Percentiles rank a stretch among this genome's conserved stretches.
Evolutionary conservation across 768 basidiomycete species (phyloP).

Genomic region (Pisolithus marmoratus): DNA sequence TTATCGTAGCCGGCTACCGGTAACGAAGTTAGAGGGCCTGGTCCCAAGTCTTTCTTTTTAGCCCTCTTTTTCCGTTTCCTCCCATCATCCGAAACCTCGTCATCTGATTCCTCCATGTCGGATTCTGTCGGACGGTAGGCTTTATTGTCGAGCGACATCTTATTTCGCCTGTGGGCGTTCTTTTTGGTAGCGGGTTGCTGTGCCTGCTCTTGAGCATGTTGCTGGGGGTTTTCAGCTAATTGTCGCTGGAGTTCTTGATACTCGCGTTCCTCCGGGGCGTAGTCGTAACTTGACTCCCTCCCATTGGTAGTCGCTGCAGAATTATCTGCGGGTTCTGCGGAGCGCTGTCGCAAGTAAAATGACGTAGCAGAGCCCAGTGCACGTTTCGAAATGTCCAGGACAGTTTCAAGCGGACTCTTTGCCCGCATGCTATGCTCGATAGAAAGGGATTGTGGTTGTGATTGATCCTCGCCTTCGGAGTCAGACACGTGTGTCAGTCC

Average conservation of each 20-base stretch:
- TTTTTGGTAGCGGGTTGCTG: conserved; percentile 27
- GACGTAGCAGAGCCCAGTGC: conserved; percentile 47
- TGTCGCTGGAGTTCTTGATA: conserved; percentile 37
- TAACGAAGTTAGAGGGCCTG: conserved; percentile 58
- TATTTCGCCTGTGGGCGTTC: conserved; percentile 43
- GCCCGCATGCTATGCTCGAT: conserved; percentile 40
- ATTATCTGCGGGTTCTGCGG: conserved; percentile 46
- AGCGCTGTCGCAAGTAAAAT: conserved; percentile 61
- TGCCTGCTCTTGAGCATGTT: conserved; percentile 9
- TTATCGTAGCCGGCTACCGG: conserved; percentile 66
- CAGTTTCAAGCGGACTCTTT: conserved; percentile 65
- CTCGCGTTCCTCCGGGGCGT: conserved; percentile 68
- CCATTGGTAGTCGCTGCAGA: conserved; percentile 35
- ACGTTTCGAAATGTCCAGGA: conserved; percentile 50
- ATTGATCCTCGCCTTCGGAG: conserved; percentile 56
- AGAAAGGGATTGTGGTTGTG: conserved; percentile 19
- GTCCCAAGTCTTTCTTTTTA: conserved; percentile 43
- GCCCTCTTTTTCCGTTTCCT: conserved; percentile 47
- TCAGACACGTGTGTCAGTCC: conserved; percentile 52
- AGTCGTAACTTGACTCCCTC: conserved; percentile 62
- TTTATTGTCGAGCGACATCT: conserved; percentile 74
- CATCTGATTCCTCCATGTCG: conserved; percentile 62
- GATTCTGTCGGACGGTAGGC: conserved; percentile 69
- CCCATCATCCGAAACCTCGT: conserved; percentile 50
- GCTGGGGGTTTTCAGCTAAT: conserved; percentile 10